Percentiles rank a stretch among this genome's conserved stretches.
phyloP scores from a whole-genome alignment of 768 basidiomycete species.

The Ramaria sp. region DNA sequence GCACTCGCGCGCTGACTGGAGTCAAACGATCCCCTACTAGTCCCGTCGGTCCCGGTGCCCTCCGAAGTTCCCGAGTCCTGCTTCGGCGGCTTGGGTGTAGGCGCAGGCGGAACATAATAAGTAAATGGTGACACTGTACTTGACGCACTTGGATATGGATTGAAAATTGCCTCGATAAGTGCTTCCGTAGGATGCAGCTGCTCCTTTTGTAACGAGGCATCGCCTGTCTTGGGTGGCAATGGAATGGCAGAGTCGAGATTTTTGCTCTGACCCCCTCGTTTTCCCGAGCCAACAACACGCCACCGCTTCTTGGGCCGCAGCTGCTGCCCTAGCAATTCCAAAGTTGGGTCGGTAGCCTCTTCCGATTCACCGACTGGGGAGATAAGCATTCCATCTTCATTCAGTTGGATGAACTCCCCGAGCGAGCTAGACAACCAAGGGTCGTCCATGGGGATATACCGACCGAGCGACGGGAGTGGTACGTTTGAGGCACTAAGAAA shows the following conservation, averaged over 20 bases:
- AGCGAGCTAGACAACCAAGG: conserved; percentile 8
- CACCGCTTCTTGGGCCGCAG: conserved; percentile 1
- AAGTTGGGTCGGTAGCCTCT: background rate
- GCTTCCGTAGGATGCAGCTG: conserved; percentile 39
- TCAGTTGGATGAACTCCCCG: background rate
- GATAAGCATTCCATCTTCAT: background rate
- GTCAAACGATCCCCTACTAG: conserved; percentile 6
- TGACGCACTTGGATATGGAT: conserved; percentile 42
- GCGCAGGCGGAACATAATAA: conserved; percentile 22
- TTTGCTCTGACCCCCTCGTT: background rate
- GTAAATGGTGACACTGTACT: conserved; percentile 25
- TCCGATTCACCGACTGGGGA: background rate
- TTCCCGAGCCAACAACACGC: background rate
- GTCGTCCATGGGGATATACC: background rate
- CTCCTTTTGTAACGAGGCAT: background rate
- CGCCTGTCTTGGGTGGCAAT: background rate
- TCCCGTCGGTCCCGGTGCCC: conserved; percentile 4
- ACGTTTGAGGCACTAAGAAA: conserved; percentile 31
- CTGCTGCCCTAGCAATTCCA: background rate
- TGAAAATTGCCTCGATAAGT: conserved; percentile 73
- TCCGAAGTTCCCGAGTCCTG: background rate
- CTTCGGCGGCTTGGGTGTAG: background rate
- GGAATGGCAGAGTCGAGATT: too few species aligned
- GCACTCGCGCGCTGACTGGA: background rate
- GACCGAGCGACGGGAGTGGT: conserved; percentile 1